Evolutionary conservation across 2,329 filamentous ascomycete species (phyloP).

Genomic region (Ophiostoma quercus): DNA sequence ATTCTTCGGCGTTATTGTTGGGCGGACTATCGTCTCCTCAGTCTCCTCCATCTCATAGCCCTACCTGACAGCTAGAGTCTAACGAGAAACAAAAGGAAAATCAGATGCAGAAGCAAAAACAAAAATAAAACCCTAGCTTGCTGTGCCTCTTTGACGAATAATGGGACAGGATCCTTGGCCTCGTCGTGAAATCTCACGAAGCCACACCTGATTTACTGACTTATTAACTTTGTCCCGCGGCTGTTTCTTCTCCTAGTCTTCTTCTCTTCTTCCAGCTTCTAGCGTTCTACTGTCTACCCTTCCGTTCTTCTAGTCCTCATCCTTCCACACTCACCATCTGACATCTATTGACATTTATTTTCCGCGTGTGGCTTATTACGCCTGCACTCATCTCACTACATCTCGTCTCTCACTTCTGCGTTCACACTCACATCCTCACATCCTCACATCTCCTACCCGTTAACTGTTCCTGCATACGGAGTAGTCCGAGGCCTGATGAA

Average conservation of each 20-base stretch:
- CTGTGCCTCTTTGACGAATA: conserved; percentile 15
- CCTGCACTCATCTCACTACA: not conserved
- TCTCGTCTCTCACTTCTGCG: not conserved
- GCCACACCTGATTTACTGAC: not conserved
- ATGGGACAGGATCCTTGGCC: conserved; percentile 8
- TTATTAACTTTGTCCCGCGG: not conserved
- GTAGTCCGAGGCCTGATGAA: conserved; percentile 10
- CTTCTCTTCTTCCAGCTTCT: not conserved
- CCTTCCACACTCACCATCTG: not conserved
- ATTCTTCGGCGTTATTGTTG: not conserved
- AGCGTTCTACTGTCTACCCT: not conserved
- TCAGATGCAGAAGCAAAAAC: not conserved
- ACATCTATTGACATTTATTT: not conserved
- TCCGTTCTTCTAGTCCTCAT: not conserved
- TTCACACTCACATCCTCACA: not conserved
- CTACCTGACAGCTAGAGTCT: not conserved
- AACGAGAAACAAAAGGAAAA: not conserved
- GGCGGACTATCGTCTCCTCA: not conserved
- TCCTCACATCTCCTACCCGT: not conserved
- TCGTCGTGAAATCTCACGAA: conserved; percentile 9
- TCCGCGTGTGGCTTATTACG: not conserved
- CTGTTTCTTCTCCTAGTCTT: conserved; percentile 1
- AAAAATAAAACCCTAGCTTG: conserved; percentile 14
- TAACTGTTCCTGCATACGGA: conserved; percentile 20
- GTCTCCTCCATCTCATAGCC: not conserved